phyloP scores from a whole-genome alignment of 2,329 filamentous ascomycete genomes.

The Aspergillus glaucus region DNA sequence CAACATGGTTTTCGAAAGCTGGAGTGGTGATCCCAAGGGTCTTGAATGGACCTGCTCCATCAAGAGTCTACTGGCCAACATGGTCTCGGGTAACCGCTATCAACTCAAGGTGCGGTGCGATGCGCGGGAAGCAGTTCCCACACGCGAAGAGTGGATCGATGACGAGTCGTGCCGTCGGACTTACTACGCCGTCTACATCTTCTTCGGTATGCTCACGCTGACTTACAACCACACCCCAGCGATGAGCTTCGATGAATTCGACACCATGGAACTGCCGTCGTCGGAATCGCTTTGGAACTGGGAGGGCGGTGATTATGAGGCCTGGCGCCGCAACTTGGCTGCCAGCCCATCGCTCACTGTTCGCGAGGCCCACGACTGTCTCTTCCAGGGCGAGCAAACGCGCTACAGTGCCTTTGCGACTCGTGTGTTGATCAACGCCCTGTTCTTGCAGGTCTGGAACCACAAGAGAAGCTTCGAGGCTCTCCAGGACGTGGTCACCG shows the following conservation, averaged over 20 bases:
- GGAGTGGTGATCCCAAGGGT: constrained; percentile 96
- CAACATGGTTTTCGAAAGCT: constrained; percentile 99
- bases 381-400: constrained; percentile 87
- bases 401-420: constrained; percentile 96
- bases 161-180: constrained; percentile 95
- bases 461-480: constrained; percentile 98
- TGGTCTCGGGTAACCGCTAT: constrained; percentile 96
- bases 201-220: constrained; percentile 89
- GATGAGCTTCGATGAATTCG: constrained; percentile 97
- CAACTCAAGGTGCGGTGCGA: constrained; percentile 91
- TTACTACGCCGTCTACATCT: constrained; percentile 98
- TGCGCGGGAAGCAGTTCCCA: constrained; percentile 69
- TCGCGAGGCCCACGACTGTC: constrained; percentile 85
- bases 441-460: constrained; percentile 98
- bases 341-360: constrained; percentile 73
- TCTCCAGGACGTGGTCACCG: constrained; percentile 91
- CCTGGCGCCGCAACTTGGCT: constrained; percentile 76
- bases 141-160: constrained; percentile 86
- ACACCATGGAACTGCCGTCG: constrained; percentile 83
- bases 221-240: constrained; percentile 98
- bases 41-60: constrained; percentile 99
- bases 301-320: constrained; percentile 66
- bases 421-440: constrained; percentile 95
- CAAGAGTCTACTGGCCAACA: constrained; percentile 94
- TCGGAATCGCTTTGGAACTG: constrained; percentile 94